phyloP scores from a whole-genome alignment of 306 rosid genomes.

The Potentilla sterilis region DNA sequence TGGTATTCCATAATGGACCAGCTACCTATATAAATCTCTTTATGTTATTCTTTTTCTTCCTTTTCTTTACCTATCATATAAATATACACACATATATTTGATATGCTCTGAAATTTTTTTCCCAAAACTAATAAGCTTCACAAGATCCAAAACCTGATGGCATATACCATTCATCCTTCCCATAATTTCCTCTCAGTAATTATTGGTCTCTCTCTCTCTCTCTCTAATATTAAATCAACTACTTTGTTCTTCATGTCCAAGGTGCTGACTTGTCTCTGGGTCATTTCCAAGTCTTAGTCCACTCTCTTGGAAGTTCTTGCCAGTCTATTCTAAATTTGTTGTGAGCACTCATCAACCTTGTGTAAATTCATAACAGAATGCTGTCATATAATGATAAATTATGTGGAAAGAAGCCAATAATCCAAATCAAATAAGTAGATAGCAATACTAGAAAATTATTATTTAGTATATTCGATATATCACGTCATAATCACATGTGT shows the following conservation, averaged over 20 bases:
- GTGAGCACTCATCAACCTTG: neutral
- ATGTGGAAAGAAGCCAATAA: neutral
- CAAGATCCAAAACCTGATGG: slow-evolving; percentile 45
- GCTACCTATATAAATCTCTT: slow-evolving; percentile 9
- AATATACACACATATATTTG: slow-evolving; percentile 18
- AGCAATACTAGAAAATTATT: neutral
- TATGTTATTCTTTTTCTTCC: slow-evolving; percentile 23
- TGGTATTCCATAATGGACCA: slow-evolving; percentile 14
- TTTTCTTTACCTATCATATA: slow-evolving; percentile 20
- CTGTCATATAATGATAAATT: neutral
- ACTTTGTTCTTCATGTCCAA: slow-evolving; percentile 18
- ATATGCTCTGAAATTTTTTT: neutral
- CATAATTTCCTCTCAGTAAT: slow-evolving; percentile 36
- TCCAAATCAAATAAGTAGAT: neutral
- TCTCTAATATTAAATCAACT: slow-evolving; percentile 9
- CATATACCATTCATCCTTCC: slow-evolving; percentile 36
- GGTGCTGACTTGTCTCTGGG: slow-evolving; percentile 21
- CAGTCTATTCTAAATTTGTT: neutral
- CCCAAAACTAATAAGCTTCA: slow-evolving; percentile 20
- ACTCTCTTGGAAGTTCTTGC: slow-evolving; percentile 1
- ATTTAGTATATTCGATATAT: neutral
- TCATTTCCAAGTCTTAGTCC: slow-evolving; percentile 6
- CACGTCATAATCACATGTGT: neutral
- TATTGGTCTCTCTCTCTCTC: slow-evolving; percentile 22
- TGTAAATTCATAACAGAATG: neutral